A percentile compares a stretch with the other conserved stretches of the same genome.
Evolutionary conservation across 129 eudicot species (phyloP).

Genomic region (Pulicaria dysenterica): DNA sequence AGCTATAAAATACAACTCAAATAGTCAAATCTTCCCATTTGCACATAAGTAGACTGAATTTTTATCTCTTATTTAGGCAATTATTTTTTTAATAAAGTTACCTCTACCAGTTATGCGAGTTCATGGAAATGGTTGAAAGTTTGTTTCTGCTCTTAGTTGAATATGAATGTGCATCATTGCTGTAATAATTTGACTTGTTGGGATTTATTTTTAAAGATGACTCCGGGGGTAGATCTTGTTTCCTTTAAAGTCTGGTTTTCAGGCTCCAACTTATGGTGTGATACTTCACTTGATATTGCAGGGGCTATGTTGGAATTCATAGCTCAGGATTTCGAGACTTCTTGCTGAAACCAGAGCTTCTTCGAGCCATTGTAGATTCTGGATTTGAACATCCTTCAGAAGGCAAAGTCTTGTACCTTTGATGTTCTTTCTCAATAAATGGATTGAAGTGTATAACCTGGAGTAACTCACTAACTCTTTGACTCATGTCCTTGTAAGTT

Average conservation of each 20-base stretch:
- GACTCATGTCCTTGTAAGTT: not conserved
- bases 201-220: not conserved
- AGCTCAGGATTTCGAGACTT: slow-evolving; percentile 94
- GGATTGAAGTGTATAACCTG: not conserved
- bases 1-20: not conserved
- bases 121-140: not conserved
- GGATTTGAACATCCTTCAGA: slow-evolving; percentile 98
- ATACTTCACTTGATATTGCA: slow-evolving; percentile 29
- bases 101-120: not conserved
- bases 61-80: too few species aligned
- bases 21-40: too few species aligned
- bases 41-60: too few species aligned
- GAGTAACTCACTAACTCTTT: not conserved
- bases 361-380: slow-evolving; percentile 84
- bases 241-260: not conserved
- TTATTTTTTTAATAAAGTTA: too few species aligned
- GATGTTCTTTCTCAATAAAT: not conserved
- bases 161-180: slow-evolving; percentile 3
- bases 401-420: slow-evolving; percentile 56
- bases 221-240: not conserved
- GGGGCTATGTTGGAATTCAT: slow-evolving; percentile 93
- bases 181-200: not conserved
- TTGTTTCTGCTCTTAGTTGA: not conserved
- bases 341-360: slow-evolving; percentile 88
- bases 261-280: not conserved